These are phyloP conservation scores for Phoma sp. DNA, from an alignment of 2,329 filamentous ascomycete species.

Conservation along the genomic window DNA sequence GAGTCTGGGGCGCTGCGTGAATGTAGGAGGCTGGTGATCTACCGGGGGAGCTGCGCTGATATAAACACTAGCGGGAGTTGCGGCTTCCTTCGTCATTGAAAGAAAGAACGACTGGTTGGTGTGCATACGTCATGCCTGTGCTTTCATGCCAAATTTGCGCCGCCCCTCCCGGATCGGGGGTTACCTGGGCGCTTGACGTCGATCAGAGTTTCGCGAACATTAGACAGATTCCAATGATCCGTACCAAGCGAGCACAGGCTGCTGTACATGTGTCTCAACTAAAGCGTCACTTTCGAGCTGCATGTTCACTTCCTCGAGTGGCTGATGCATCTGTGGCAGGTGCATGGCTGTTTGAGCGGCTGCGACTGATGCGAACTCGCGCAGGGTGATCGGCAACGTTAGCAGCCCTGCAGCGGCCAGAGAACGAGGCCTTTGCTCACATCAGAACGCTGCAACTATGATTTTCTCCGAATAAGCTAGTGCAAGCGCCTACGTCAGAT, in stretches of 20 bases:
- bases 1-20: slow-evolving; percentile 4
- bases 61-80: slow-evolving; percentile 16
- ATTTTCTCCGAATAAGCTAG: slow-evolving; percentile 14
- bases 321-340: neutral
- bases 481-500: slow-evolving; percentile 18
- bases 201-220: slow-evolving; percentile 13
- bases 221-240: slow-evolving; percentile 9
- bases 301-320: neutral
- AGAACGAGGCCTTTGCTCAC: slow-evolving; percentile 6
- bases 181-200: slow-evolving; percentile 7
- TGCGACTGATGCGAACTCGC: slow-evolving; percentile 8
- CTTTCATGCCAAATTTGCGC: slow-evolving; percentile 3
- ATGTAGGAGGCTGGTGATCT: slow-evolving; percentile 12
- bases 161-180: slow-evolving; percentile 14
- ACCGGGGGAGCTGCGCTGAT: slow-evolving; percentile 17
- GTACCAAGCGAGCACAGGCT: slow-evolving; percentile 7
- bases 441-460: neutral
- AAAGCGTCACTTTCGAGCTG: neutral
- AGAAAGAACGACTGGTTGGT: slow-evolving; percentile 7
- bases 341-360: slow-evolving; percentile 1
- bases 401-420: slow-evolving; percentile 10
- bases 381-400: slow-evolving; percentile 11
- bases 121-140: slow-evolving; percentile 10
- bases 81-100: slow-evolving; percentile 20
- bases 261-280: slow-evolving; percentile 10